Evolutionary conservation across 1,139 yeast genomes (phyloP).

Genomic region (Saccharomycopsis phalli): DNA sequence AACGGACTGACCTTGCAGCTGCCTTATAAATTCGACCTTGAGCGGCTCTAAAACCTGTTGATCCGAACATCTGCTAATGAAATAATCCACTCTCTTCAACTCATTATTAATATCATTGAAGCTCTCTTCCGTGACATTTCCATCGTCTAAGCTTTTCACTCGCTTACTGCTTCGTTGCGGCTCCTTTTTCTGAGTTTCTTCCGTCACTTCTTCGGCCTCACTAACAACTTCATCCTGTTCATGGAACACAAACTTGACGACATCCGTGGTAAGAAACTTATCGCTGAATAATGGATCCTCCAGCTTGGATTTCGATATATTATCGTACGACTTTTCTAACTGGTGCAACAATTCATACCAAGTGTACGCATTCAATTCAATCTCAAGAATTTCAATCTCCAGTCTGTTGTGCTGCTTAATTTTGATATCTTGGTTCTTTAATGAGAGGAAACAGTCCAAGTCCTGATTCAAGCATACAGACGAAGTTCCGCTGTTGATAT

Average conservation of each 20-base stretch:
- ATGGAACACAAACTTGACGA: neutral
- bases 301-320: conserved; percentile 4
- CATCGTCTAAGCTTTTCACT: conserved; percentile 27
- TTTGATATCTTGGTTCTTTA: conserved; percentile 3
- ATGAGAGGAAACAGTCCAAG: conserved; percentile 8
- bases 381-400: conserved; percentile 6
- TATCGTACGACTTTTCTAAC: conserved; percentile 15
- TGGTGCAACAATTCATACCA: conserved; percentile 5
- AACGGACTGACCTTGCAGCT: too few species aligned
- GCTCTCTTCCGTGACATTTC: neutral
- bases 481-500: neutral
- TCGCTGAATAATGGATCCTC: conserved; percentile 16
- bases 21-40: too few species aligned
- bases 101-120: conserved; percentile 8
- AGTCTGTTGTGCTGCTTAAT: conserved; percentile 1
- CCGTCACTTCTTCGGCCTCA: neutral
- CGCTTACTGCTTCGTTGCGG: conserved; percentile 33
- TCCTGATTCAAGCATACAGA: conserved; percentile 5
- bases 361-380: conserved; percentile 1
- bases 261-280: conserved; percentile 16
- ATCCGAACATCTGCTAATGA: too few species aligned
- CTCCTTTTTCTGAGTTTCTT: conserved; percentile 13
- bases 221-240: neutral
- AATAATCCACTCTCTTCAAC: conserved; percentile 4
- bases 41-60: too few species aligned